Evolutionary conservation across 169 alveolate species (phyloP).

Genomic region (Cryptosporidium sp.): DNA sequence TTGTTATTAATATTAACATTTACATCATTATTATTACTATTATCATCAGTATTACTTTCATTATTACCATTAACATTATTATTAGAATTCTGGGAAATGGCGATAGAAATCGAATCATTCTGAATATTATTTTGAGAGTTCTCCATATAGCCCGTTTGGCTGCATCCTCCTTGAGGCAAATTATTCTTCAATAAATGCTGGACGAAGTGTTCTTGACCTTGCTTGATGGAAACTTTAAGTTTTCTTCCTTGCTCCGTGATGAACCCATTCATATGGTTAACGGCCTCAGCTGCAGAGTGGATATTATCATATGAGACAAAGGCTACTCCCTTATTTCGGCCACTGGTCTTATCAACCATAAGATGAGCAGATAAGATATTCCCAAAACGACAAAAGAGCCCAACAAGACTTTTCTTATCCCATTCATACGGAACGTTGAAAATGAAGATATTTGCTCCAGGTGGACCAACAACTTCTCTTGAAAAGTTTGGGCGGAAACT

Average conservation of each 20-base stretch:
- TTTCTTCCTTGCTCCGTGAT: constrained; percentile 85
- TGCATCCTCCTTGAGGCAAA: neutral
- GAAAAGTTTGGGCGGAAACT: constrained; percentile 77
- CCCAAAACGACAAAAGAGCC: constrained; percentile 88
- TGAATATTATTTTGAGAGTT: neutral
- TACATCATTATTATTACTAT: neutral
- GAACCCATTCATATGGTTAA: constrained; percentile 90
- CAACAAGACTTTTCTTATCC: constrained; percentile 88
- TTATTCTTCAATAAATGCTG: constrained; percentile 45
- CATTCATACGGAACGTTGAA: constrained; percentile 94
- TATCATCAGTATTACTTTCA: neutral
- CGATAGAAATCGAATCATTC: neutral
- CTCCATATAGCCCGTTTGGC: constrained; percentile 17
- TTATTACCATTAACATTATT: neutral
- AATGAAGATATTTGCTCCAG: constrained; percentile 93
- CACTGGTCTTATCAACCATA: constrained; percentile 90
- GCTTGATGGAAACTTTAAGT: constrained; percentile 88
- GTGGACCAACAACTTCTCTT: constrained; percentile 88
- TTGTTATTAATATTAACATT: neutral
- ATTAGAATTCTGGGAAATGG: constrained; percentile 1
- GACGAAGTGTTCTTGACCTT: constrained; percentile 88
- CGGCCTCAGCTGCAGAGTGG: constrained; percentile 91
- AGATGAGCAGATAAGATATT: constrained; percentile 90
- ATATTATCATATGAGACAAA: constrained; percentile 90
- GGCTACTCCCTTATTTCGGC: constrained; percentile 92